Evolutionary conservation across 805 yeast genomes (phyloP).

Genomic region (Cyberlindnera japonica): DNA sequence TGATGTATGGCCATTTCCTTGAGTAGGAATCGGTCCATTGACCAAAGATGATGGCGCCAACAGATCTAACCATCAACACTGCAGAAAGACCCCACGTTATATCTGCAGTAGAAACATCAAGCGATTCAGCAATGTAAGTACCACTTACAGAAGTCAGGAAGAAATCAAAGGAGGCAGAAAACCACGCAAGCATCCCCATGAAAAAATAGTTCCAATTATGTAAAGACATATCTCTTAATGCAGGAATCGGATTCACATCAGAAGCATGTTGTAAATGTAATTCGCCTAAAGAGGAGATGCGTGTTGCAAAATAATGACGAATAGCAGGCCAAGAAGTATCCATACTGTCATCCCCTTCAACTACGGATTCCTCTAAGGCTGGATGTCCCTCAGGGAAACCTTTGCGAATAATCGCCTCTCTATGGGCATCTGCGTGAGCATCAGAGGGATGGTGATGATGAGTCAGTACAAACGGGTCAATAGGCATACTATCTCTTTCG

Average conservation of each 20-base stretch:
- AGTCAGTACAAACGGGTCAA: constrained; percentile 10
- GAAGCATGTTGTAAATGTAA: constrained; percentile 24
- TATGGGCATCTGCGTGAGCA: constrained; percentile 5
- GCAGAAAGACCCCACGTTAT: constrained; percentile 74
- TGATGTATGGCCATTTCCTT: constrained; percentile 63
- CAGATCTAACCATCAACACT: constrained; percentile 67
- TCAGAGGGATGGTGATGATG: constrained; percentile 13
- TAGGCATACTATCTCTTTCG: constrained; percentile 8
- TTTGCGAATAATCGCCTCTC: background rate
- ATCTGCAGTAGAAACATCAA: constrained; percentile 42
- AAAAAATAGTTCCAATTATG: constrained; percentile 55
- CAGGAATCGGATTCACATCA: constrained; percentile 42
- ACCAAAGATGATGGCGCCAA: constrained; percentile 69
- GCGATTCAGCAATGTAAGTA: constrained; percentile 44
- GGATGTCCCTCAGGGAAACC: constrained; percentile 2
- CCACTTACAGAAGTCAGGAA: constrained; percentile 62
- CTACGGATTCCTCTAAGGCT: background rate
- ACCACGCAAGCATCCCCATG: constrained; percentile 64
- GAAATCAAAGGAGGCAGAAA: constrained; percentile 71
- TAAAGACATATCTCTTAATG: constrained; percentile 34
- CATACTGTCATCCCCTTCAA: constrained; percentile 6
- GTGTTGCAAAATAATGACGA: constrained; percentile 20
- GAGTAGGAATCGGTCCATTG: constrained; percentile 58
- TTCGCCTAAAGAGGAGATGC: constrained; percentile 24
- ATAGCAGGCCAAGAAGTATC: constrained; percentile 7